These are phyloP conservation scores for Rhizophagus prolifer DNA, from an alignment of 192 early-diverging fungal genomes.

Conservation along the genomic window DNA sequence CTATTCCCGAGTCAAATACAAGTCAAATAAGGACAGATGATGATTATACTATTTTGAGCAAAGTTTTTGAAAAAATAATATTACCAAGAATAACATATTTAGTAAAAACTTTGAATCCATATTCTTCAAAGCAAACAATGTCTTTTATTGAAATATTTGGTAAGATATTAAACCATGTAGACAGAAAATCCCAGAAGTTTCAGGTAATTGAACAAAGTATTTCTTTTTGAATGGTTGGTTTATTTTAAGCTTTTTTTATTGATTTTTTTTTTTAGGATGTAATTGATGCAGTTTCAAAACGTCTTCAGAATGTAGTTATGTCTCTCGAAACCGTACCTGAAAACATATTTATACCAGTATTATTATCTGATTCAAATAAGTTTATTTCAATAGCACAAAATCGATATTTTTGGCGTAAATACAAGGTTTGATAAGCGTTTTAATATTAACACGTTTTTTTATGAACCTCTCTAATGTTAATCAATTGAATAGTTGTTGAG, in stretches of 20 bases:
- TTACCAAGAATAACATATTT: neutral
- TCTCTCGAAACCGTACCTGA: neutral
- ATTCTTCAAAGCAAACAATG: neutral
- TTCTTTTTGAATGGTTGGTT: neutral
- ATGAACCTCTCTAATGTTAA: neutral
- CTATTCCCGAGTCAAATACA: neutral
- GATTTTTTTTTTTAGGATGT: neutral
- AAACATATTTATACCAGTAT: neutral
- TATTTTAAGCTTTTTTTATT: neutral
- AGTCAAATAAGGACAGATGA: neutral
- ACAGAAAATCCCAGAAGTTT: constrained; percentile 8
- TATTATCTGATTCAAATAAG: neutral
- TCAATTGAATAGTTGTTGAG: neutral
- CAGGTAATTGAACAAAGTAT: neutral
- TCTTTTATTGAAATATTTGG: neutral
- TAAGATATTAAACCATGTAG: neutral
- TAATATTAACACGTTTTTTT: neutral
- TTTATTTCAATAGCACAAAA: neutral
- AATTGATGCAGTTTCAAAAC: neutral
- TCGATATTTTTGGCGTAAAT: constrained; percentile 20
- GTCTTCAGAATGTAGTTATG: neutral
- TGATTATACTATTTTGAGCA: constrained; percentile 2
- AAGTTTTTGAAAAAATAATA: constrained; percentile 21
- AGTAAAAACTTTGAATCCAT: constrained; percentile 13
- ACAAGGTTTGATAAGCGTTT: neutral